These are phyloP conservation scores for Xerocomellus amylosporus DNA, from an alignment of 768 basidiomycete species.

Conservation along the genomic window DNA sequence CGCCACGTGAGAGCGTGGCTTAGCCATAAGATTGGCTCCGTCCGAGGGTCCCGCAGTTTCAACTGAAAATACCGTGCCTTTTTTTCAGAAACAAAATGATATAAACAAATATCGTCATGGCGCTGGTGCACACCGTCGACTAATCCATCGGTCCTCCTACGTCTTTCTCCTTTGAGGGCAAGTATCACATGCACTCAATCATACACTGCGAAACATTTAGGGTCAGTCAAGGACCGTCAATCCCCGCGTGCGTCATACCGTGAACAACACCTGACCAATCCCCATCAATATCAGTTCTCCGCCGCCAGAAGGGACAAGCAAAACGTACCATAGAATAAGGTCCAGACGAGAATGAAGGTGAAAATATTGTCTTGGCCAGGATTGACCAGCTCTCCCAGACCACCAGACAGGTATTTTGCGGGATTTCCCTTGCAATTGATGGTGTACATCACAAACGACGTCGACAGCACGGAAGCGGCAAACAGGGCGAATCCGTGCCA, in stretches of 20 bases:
- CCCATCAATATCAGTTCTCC: background rate
- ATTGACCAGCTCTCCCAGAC: constrained; percentile 66
- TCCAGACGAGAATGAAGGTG: constrained; percentile 92
- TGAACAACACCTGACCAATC: constrained; percentile 43
- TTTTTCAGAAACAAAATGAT: background rate
- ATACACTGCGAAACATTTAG: constrained; percentile 35
- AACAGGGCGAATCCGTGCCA: constrained; percentile 81
- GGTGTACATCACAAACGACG: constrained; percentile 59
- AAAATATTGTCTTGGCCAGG: constrained; percentile 90
- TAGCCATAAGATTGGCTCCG: constrained; percentile 12
- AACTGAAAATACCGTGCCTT: background rate
- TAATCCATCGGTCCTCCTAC: background rate
- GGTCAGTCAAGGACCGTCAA: constrained; percentile 11
- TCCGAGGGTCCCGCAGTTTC: constrained; percentile 16
- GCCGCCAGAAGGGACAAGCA: background rate
- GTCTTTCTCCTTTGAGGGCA: background rate
- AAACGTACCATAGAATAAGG: constrained; percentile 80
- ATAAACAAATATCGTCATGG: background rate
- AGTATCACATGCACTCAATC: constrained; percentile 26
- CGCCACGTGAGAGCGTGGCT: constrained; percentile 36
- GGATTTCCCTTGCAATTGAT: constrained; percentile 73
- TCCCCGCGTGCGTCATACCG: constrained; percentile 31
- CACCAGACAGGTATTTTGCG: constrained; percentile 59
- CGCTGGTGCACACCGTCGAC: no score
- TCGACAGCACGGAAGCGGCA: constrained; percentile 60